These are phyloP conservation scores for Boletus rubroflammeus DNA, from an alignment of 768 basidiomycete genomes.

Conservation along the genomic window DNA sequence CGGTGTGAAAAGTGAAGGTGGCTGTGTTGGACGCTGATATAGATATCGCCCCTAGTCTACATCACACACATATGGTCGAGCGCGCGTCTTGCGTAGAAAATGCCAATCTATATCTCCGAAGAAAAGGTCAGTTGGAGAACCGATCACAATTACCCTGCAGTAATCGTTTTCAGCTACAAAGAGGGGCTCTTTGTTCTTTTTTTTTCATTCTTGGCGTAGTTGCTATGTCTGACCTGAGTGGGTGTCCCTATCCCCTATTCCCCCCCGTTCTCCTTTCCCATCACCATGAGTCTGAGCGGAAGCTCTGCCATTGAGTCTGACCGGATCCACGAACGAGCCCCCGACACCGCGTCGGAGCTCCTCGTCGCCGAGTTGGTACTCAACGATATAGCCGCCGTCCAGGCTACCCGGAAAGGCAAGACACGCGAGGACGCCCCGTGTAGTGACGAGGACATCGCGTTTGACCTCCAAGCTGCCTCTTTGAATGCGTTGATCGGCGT, in stretches of 20 bases:
- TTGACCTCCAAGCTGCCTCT: slow-evolving; percentile 39
- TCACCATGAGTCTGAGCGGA: slow-evolving; percentile 6
- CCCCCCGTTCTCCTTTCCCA: not conserved
- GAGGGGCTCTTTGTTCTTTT: too few relatives aligned
- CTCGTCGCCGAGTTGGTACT: slow-evolving; percentile 41
- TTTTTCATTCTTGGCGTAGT: too few relatives aligned
- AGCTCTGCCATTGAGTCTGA: slow-evolving; percentile 15
- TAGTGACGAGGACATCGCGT: slow-evolving; percentile 46
- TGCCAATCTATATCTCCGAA: too few relatives aligned
- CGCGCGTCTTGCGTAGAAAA: too few relatives aligned
- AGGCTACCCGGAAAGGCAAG: slow-evolving; percentile 37
- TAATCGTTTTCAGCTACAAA: too few relatives aligned
- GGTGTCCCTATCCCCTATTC: not conserved
- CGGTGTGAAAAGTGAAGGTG: not conserved
- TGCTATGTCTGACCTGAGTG: too few relatives aligned
- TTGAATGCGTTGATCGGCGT: slow-evolving; percentile 27
- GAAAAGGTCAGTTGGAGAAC: not conserved
- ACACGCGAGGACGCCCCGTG: slow-evolving; percentile 26
- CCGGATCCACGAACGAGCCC: not conserved
- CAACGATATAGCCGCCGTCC: slow-evolving; percentile 39
- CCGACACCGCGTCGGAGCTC: slow-evolving; percentile 36
- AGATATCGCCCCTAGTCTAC: not conserved
- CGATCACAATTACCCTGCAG: not conserved
- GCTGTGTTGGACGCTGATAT: slow-evolving; percentile 3
- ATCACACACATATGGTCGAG: too few relatives aligned